These are phyloP conservation scores for Fusarium tricinctum DNA, from an alignment of 2,329 filamentous ascomycete species.

Conservation along the genomic window DNA sequence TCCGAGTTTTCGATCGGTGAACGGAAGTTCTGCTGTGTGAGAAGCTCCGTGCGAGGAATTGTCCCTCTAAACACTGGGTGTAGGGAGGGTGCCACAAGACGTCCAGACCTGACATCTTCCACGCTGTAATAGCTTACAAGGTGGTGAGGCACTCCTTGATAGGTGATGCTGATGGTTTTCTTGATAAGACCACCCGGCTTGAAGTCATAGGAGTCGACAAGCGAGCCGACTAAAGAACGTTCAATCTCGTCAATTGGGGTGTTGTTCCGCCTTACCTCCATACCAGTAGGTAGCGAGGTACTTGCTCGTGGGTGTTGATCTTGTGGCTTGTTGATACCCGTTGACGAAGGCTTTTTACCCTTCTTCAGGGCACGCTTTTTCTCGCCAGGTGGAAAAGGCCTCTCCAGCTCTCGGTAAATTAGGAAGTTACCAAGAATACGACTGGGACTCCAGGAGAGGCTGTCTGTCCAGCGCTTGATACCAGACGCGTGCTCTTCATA, in stretches of 20 bases:
- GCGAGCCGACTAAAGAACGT: constrained; percentile 76
- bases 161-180: constrained; percentile 89
- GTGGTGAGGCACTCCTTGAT: constrained; percentile 82
- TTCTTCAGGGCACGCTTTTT: constrained; percentile 88
- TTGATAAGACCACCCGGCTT: constrained; percentile 87
- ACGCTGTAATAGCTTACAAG: constrained; percentile 91
- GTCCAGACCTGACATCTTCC: constrained; percentile 78
- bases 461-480: constrained; percentile 95
- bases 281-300: constrained; percentile 21
- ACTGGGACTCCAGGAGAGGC: constrained; percentile 90
- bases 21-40: neutral
- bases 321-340: constrained; percentile 54
- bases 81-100: constrained; percentile 70
- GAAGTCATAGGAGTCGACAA: constrained; percentile 92
- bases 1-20: neutral
- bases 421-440: constrained; percentile 88
- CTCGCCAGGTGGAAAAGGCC: constrained; percentile 83
- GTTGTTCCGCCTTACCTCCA: constrained; percentile 36
- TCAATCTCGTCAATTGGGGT: constrained; percentile 49
- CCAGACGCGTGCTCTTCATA: constrained; percentile 93
- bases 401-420: constrained; percentile 85
- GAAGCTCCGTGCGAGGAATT: neutral
- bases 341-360: constrained; percentile 59
- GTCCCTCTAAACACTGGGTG: constrained; percentile 49
- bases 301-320: constrained; percentile 45